phyloP scores from a whole-genome alignment of 495 filamentous ascomycete genomes.

The Penicillium malachiteum region DNA sequence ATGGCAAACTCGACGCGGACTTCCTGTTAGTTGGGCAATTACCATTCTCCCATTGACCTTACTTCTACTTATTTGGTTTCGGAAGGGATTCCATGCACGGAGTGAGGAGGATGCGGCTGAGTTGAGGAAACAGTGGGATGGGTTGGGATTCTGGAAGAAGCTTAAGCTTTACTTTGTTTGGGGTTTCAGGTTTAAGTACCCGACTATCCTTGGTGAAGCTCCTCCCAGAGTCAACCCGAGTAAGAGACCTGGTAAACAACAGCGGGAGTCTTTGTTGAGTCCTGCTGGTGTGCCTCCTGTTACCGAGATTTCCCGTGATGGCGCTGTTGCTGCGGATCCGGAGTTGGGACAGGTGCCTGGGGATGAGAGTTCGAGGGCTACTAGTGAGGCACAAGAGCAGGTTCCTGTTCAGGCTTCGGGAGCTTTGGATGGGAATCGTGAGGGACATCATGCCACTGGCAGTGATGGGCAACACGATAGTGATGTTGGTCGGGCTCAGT shows the following conservation, averaged over 20 bases:
- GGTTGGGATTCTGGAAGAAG: constrained; percentile 33
- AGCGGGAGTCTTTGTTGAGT: constrained; percentile 18
- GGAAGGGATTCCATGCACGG: constrained; percentile 38
- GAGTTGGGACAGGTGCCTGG: neutral
- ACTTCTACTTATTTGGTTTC: constrained; percentile 40
- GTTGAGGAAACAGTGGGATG: constrained; percentile 44
- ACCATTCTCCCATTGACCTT: constrained; percentile 35
- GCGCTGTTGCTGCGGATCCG: too few species aligned
- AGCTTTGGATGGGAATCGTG: neutral
- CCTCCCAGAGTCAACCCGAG: constrained; percentile 26
- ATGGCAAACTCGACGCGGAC: constrained; percentile 44
- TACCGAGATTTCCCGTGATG: neutral
- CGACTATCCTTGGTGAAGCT: constrained; percentile 32
- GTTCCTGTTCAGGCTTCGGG: neutral
- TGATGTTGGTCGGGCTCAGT: neutral
- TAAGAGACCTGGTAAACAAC: constrained; percentile 26
- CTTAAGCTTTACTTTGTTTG: constrained; percentile 48
- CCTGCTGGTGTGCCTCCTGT: neutral
- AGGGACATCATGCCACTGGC: neutral
- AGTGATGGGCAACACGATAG: neutral
- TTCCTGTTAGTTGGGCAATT: constrained; percentile 48
- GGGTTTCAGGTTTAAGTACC: constrained; percentile 53
- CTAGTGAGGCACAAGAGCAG: neutral
- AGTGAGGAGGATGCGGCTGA: constrained; percentile 38
- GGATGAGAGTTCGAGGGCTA: neutral